Conservation (phyloP, 129 eudicot species). For the Saposhnikovia divaricata region DNA sequence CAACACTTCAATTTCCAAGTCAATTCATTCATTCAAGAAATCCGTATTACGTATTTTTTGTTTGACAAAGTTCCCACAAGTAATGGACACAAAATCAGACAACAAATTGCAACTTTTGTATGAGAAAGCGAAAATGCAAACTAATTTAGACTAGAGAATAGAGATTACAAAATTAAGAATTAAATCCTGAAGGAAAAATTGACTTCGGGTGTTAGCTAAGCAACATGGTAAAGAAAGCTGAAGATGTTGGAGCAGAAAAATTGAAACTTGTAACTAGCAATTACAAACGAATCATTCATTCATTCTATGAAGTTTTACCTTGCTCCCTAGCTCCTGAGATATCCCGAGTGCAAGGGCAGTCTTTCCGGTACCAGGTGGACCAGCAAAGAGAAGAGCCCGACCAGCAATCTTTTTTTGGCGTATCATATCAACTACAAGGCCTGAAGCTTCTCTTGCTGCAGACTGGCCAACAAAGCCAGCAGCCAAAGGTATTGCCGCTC, state of each 20-base stretch:
- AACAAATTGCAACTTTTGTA: background rate
- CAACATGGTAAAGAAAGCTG: background rate
- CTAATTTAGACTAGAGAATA: background rate
- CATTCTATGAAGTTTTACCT: constrained; percentile 24
- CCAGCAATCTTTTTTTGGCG: constrained; percentile 99
- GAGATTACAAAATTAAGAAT: background rate
- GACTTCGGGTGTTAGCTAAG: background rate
- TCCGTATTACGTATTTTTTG: background rate
- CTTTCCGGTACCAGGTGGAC: constrained; percentile 99
- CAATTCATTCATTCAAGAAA: background rate
- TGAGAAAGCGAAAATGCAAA: background rate
- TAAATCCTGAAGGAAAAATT: background rate
- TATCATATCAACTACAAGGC: constrained; percentile 96
- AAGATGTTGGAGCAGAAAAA: background rate
- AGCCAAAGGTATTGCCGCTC: constrained; percentile 75
- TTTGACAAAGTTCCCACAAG: background rate
- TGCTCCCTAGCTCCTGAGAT: constrained; percentile 93
- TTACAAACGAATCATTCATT: background rate
- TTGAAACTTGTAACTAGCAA: background rate
- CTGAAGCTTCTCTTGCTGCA: constrained; percentile 89
- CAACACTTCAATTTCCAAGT: background rate
- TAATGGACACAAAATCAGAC: background rate
- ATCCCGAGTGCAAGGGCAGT: constrained; percentile 97
- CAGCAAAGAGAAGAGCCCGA: constrained; percentile 75
- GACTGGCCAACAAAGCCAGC: constrained; percentile 96